These are phyloP conservation scores for Fusarium pseudonygamai DNA, from an alignment of 2,329 filamentous ascomycete species.

Conservation along the genomic window DNA sequence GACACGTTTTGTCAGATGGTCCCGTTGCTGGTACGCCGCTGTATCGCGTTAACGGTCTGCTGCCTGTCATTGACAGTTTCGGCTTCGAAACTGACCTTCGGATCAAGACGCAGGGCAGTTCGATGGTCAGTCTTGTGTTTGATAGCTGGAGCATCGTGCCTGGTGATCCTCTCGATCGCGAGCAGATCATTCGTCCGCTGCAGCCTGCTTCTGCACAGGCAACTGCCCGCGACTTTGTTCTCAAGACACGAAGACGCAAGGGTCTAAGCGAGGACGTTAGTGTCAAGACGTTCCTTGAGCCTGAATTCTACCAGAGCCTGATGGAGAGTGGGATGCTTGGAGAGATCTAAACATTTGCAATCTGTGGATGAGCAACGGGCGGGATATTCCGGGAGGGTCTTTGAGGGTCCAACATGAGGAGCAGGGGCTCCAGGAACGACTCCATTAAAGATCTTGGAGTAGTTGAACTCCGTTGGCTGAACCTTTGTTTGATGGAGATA, in stretches of 20 bases:
- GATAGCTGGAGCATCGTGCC: slow-evolving; percentile 97
- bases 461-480: slow-evolving; percentile 19
- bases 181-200: slow-evolving; percentile 81
- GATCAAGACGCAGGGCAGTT: slow-evolving; percentile 94
- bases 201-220: slow-evolving; percentile 90
- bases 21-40: slow-evolving; percentile 94
- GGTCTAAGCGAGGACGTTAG: slow-evolving; percentile 95
- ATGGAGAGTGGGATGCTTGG: slow-evolving; percentile 90
- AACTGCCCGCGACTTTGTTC: slow-evolving; percentile 92
- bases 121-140: slow-evolving; percentile 90
- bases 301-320: slow-evolving; percentile 87
- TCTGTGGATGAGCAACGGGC: not conserved
- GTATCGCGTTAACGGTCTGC: slow-evolving; percentile 88
- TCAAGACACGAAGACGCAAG: slow-evolving; percentile 94
- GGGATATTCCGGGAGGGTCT: slow-evolving; percentile 1
- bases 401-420: not conserved
- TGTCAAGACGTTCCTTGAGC: slow-evolving; percentile 95
- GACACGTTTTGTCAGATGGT: slow-evolving; percentile 93
- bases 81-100: slow-evolving; percentile 97
- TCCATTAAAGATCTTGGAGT: slow-evolving; percentile 14
- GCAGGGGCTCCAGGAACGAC: slow-evolving; percentile 20
- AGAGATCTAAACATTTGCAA: slow-evolving; percentile 46
- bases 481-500: slow-evolving; percentile 28
- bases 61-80: slow-evolving; percentile 97
- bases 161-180: slow-evolving; percentile 91